These are phyloP conservation scores for Trichoderma sp. DNA, from an alignment of 2,329 filamentous ascomycete genomes.

Conservation along the genomic window DNA sequence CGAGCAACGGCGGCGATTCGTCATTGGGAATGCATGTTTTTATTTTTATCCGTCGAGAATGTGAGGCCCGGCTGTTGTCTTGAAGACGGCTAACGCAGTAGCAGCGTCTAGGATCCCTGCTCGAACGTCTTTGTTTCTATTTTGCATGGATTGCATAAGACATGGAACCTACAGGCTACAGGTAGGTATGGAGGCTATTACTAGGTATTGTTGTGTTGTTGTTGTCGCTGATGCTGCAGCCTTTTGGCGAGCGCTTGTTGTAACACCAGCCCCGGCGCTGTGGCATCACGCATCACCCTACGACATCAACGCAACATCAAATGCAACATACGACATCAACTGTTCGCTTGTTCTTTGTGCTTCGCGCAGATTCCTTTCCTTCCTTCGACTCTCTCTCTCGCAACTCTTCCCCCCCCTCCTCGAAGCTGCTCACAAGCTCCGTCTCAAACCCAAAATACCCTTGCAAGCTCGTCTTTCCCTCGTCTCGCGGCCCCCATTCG, in stretches of 20 bases:
- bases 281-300: background rate
- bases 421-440: background rate
- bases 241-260: conserved; percentile 13
- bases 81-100: background rate
- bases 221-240: background rate
- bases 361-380: background rate
- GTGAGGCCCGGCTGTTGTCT: background rate
- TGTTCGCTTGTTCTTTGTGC: background rate
- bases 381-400: background rate
- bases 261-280: background rate
- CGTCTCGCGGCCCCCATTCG: conserved; percentile 1
- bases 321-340: background rate
- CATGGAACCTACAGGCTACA: too few species aligned
- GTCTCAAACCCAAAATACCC: background rate
- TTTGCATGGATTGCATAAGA: background rate
- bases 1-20: background rate
- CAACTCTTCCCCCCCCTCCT: background rate
- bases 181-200: background rate
- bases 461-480: background rate
- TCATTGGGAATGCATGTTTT: background rate
- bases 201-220: background rate
- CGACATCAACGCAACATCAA: background rate
- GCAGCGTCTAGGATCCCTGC: conserved; percentile 3
- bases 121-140: conserved; percentile 5
- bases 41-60: background rate